Percentiles rank a stretch among this genome's conserved stretches.
Evolutionary conservation across 2,329 filamentous ascomycete genomes (phyloP).

Genomic region (Diatrype stigma): DNA sequence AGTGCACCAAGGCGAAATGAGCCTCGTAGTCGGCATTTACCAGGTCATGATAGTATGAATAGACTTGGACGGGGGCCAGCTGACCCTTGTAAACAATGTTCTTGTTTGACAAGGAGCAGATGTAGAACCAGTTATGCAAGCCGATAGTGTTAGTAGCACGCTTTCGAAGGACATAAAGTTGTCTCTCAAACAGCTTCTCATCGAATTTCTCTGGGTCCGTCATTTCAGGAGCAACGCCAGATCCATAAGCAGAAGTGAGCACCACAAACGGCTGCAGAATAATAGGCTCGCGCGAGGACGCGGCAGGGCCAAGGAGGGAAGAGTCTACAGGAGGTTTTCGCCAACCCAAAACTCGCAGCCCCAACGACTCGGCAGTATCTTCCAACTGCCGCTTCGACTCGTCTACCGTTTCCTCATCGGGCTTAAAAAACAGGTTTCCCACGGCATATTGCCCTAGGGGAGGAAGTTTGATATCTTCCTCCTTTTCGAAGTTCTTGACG

Average conservation of each 20-base stretch:
- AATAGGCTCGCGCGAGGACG: conserved; percentile 87
- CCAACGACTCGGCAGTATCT: conserved; percentile 83
- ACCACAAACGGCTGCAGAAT: conserved; percentile 97
- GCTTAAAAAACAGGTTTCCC: conserved; percentile 98
- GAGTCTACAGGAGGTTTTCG: conserved; percentile 93
- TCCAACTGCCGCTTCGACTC: conserved; percentile 92
- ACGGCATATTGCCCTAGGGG: conserved; percentile 90
- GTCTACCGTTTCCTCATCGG: conserved; percentile 81
- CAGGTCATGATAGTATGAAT: conserved; percentile 96
- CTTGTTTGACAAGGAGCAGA: conserved; percentile 94
- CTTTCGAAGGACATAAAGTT: conserved; percentile 92
- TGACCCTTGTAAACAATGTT: conserved; percentile 99
- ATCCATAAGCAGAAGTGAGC: conserved; percentile 76
- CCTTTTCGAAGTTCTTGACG: conserved; percentile 93
- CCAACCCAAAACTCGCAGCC: conserved; percentile 90
- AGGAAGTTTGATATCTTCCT: conserved; percentile 83
- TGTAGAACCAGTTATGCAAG: conserved; percentile 97
- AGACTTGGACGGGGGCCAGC: conserved; percentile 88
- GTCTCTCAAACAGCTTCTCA: conserved; percentile 81
- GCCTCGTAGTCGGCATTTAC: conserved; percentile 96
- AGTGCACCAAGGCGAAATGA: conserved; percentile 95
- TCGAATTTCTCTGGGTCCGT: conserved; percentile 80
- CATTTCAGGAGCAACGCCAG: conserved; percentile 71
- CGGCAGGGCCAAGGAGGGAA: conserved; percentile 85
- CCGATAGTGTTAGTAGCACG: conserved; percentile 91